Evolutionary conservation across 495 filamentous ascomycete species (phyloP).

Genomic region (Lepidopterella palustris): DNA sequence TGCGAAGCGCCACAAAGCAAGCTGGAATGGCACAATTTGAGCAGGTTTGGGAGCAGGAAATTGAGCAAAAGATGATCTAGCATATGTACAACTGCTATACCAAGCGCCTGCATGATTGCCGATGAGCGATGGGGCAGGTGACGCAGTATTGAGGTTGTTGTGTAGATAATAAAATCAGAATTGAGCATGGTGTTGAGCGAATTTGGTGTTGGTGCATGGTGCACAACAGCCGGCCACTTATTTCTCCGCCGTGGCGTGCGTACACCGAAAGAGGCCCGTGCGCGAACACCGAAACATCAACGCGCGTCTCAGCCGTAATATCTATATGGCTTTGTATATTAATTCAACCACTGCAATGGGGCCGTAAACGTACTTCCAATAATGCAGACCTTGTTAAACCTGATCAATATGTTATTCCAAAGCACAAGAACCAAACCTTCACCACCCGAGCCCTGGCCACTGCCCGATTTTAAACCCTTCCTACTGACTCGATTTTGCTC

Average conservation of each 20-base stretch:
- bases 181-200: too few relatives aligned
- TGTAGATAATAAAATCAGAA: too few relatives aligned
- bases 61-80: background rate
- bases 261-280: too few relatives aligned
- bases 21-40: background rate
- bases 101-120: background rate
- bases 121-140: background rate
- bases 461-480: background rate
- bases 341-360: background rate
- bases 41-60: background rate
- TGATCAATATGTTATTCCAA: background rate
- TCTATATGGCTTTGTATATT: too few relatives aligned
- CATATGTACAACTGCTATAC: background rate
- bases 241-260: too few relatives aligned
- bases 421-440: background rate
- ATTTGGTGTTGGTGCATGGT: too few relatives aligned
- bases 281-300: background rate
- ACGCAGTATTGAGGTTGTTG: too few relatives aligned
- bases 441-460: background rate
- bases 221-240: too few relatives aligned
- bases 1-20: background rate
- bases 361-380: background rate
- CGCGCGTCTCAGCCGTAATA: background rate
- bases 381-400: background rate
- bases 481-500: background rate